Evolutionary conservation across 2,329 filamentous ascomycete species (phyloP), one percentile per base, ranked within the genome.

Genomic region (Microsporum audouinii): DNA sequence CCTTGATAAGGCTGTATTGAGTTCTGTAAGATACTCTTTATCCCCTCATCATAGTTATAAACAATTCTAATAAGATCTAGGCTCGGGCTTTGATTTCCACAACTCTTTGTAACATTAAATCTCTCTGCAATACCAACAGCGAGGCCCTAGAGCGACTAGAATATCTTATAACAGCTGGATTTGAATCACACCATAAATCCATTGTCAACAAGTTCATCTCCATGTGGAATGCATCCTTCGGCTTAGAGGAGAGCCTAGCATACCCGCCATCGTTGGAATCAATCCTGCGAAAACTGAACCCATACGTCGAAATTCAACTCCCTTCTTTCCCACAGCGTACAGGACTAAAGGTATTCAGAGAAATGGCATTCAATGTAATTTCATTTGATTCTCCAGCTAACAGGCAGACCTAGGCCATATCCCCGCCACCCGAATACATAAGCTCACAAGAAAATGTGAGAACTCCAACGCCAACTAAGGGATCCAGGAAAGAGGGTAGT

Each of bases 141-240:
- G 36, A 62, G 2, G 66, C 63, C 77, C 66, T 88, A 76, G 64
- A 84, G 73, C 71, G 78, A 69, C 68, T 85, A 2, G 78, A 81
- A 55, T 63, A 67, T 3, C 69, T 86, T 5, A 71, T 86, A 7
- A 72, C 77, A 34, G 75, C 82, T 56, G 80, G 80, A 1, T 77
- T 86, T 33, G 70, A 76, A 27, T 84, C 81, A 51, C 75, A 75
- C 4, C 78, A 82, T 64, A 76, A 74, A 55, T 72, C 70, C 2
- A 77, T 82, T 7, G 77, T 79, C 8, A 82, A 81, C 53, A 69
- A 69, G 2, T 80, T 83, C 1, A 77, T 85, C 31, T 69, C 73
- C 14, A 78, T 82, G 63, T 96, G 90, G 90, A 91, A 91, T 66
- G 70, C 73, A 0, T 81, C 85, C 0, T 90, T 89, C 68, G 84